Evolutionary conservation across 2,329 filamentous ascomycete species (phyloP), one percentile per base, ranked within the genome.

Genomic region (Cladosporium colombiae): DNA sequence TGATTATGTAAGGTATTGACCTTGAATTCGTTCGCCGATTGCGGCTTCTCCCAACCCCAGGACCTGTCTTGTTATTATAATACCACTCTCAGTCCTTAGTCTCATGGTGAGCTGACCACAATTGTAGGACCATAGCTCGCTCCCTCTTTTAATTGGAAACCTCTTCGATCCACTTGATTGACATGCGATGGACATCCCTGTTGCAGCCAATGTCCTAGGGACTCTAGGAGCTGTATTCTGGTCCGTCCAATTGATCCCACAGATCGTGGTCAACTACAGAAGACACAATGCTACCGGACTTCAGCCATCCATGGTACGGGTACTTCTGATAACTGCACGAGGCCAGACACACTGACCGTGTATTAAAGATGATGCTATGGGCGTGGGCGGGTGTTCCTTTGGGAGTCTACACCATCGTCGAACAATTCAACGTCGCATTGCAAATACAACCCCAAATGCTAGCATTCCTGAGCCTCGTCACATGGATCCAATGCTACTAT

Each of bases 221-320:
- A 88, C 84, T 0, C 72, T 86, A 0, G 87, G 87, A 13, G 86
- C 86, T 40, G 76, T 86, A 16, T 90, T 87, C 74, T 90, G 88
- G 88, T 89, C 86, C 21, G 78, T 89, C n/a, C 72, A 91, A 83
- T 80, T 91, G 29, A 84, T 91, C 29, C 89, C 89, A 0, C 89
- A 91, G 73, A 90, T 91, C 58, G 75, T 88, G 37, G 84, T 90
- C 71, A 91, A 91, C 71, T 87, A 88, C 71, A 83, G 85, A 5
- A 81, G 88, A 1, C 88, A 90, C 74, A 82, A 89, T 78, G 88
- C 88, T 1, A 84, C 81, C 0, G 89, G 88, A 0, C 80, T 91
- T 0, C 88, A 90, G 59, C 83, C 86, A 0, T 86, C 86, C 0
- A 90, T 91, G 88, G 62, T 65, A 27, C 10, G 50, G 10, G 31